Evolutionary conservation across 2,329 filamentous ascomycete genomes (phyloP).

Genomic region (Bimuria novae-zelandiae): DNA sequence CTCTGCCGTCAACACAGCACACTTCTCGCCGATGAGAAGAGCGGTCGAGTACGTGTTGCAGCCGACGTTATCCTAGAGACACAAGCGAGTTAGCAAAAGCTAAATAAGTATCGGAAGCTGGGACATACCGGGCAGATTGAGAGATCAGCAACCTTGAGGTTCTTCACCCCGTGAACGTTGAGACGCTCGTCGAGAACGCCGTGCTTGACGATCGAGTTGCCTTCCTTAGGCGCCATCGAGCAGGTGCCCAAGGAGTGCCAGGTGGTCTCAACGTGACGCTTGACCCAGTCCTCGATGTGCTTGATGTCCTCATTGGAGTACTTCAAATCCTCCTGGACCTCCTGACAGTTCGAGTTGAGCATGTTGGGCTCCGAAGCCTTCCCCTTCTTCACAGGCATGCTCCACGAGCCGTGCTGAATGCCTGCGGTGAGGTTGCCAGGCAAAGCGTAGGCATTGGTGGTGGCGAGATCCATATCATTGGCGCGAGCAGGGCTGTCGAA

Average conservation of each 20-base stretch:
- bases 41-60: slow-evolving; percentile 68
- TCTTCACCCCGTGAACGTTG: slow-evolving; percentile 77
- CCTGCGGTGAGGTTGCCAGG: slow-evolving; percentile 72
- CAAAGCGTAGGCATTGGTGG: slow-evolving; percentile 76
- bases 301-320: slow-evolving; percentile 68
- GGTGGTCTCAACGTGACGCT: slow-evolving; percentile 72
- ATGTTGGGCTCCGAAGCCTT: slow-evolving; percentile 54
- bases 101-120: too few species aligned
- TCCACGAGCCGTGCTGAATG: slow-evolving; percentile 76
- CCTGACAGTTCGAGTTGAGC: slow-evolving; percentile 68
- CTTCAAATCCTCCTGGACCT: slow-evolving; percentile 65
- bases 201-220: slow-evolving; percentile 80
- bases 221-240: slow-evolving; percentile 75
- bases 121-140: slow-evolving; percentile 77
- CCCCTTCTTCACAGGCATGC: slow-evolving; percentile 61
- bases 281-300: slow-evolving; percentile 67
- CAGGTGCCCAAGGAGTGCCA: slow-evolving; percentile 73
- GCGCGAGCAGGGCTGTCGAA: slow-evolving; percentile 72
- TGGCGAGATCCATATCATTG: slow-evolving; percentile 73
- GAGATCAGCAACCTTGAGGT: slow-evolving; percentile 76
- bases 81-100: not conserved
- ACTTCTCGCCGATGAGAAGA: slow-evolving; percentile 77
- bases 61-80: slow-evolving; percentile 68
- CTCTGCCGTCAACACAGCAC: slow-evolving; percentile 70
- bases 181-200: slow-evolving; percentile 77